Percentiles rank a stretch among this genome's conserved stretches.
These are phyloP conservation scores for Pisolithus microcarpus DNA, from an alignment of 768 basidiomycete genomes.

Conservation along the genomic window DNA sequence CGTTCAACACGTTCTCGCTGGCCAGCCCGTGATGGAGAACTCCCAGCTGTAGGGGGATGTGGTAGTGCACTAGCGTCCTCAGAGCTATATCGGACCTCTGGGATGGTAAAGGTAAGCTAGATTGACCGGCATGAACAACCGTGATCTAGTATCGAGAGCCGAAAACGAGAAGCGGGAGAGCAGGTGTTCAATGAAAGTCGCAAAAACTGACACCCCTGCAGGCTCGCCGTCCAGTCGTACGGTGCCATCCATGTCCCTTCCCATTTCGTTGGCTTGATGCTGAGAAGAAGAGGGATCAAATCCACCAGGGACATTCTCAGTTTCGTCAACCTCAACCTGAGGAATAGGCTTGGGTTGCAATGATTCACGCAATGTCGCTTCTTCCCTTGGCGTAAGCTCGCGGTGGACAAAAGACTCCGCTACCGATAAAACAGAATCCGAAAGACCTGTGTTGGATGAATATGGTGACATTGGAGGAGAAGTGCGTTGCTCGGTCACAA, in stretches of 20 bases:
- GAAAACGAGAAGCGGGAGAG: conserved; percentile 76
- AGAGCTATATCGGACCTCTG: conserved; percentile 53
- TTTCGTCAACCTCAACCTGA: conserved; percentile 28
- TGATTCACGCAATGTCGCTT: conserved; percentile 62
- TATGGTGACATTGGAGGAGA: conserved; percentile 8
- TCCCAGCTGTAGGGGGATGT: conserved; percentile 22
- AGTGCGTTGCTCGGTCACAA: conserved; percentile 23
- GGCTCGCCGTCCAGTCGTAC: conserved; percentile 47
- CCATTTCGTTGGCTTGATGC: conserved; percentile 19
- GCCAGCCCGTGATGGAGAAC: conserved; percentile 4
- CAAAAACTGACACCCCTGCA: conserved; percentile 72
- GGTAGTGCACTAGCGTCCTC: conserved; percentile 16
- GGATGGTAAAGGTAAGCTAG: conserved; percentile 50
- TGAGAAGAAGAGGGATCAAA: conserved; percentile 46
- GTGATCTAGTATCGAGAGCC: conserved; percentile 61
- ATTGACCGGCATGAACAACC: conserved; percentile 55
- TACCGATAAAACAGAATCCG: conserved; percentile 75
- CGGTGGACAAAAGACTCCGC: conserved; percentile 84
- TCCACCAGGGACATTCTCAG: conserved; percentile 55
- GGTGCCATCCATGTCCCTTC: conserved; percentile 21
- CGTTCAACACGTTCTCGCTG: conserved; percentile 7
- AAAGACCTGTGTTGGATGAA: conserved; percentile 37
- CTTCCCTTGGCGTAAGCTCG: conserved; percentile 70
- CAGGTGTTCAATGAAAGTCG: conserved; percentile 70
- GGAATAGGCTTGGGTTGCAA: conserved; percentile 41